Conservation (phyloP, 805 yeast genomes). For the Wickerhamia fluorescens region DNA sequence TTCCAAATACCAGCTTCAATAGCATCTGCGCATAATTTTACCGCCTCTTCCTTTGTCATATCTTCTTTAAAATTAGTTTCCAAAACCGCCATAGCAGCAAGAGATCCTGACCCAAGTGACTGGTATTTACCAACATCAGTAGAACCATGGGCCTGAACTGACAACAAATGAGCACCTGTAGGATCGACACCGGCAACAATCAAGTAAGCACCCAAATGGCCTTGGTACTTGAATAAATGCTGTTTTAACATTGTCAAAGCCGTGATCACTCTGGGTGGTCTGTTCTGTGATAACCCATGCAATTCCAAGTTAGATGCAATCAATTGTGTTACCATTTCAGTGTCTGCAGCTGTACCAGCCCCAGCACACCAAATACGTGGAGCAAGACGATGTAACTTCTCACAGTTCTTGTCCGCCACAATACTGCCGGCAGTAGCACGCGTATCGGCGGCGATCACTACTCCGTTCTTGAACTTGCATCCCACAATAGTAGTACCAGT, state of each 20-base stretch:
- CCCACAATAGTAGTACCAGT: slow-evolving; percentile 99
- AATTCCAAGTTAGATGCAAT: slow-evolving; percentile 86
- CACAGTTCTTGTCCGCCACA: slow-evolving; percentile 98
- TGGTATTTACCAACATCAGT: slow-evolving; percentile 93
- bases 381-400: slow-evolving; percentile 81
- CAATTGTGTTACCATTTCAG: slow-evolving; percentile 94
- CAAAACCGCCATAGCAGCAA: slow-evolving; percentile 97
- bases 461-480: slow-evolving; percentile 87
- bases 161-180: slow-evolving; percentile 87
- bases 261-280: slow-evolving; percentile 90
- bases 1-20: slow-evolving; percentile 98
- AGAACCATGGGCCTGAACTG: slow-evolving; percentile 96
- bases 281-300: slow-evolving; percentile 74
- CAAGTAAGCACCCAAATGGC: slow-evolving; percentile 93
- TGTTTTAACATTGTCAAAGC: slow-evolving; percentile 91
- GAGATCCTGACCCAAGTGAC: slow-evolving; percentile 91
- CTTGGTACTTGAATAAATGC: slow-evolving; percentile 94
- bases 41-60: slow-evolving; percentile 82
- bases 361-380: slow-evolving; percentile 99
- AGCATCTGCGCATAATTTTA: slow-evolving; percentile 83
- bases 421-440: slow-evolving; percentile 95
- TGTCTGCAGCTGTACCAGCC: slow-evolving; percentile 99
- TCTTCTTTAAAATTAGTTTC: slow-evolving; percentile 82
- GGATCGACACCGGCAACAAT: slow-evolving; percentile 99
- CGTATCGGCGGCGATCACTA: slow-evolving; percentile 97